Conservation (phyloP, 1,139 yeast species). For the Kazachstania sp. region DNA sequence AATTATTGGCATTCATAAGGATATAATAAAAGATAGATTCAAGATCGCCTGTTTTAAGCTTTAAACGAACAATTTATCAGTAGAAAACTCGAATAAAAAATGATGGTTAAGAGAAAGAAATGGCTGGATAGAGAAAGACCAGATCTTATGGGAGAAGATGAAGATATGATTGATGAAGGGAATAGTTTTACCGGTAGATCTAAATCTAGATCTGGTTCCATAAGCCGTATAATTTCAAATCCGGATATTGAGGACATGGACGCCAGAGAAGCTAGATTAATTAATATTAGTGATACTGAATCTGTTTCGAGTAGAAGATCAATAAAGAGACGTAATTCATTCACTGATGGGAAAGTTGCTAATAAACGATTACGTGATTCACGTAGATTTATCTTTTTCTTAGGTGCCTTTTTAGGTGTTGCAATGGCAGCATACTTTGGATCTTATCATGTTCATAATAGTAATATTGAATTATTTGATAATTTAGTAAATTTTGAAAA, state of each 20-base stretch:
- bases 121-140: constrained; percentile 4
- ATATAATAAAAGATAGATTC: no score
- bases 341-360: constrained; percentile 5
- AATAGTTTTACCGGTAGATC: background rate
- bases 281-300: constrained; percentile 1
- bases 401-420: constrained; percentile 68
- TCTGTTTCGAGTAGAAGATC: constrained; percentile 3
- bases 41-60: no score
- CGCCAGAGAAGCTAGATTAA: background rate
- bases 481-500: constrained; percentile 48
- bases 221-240: background rate
- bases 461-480: constrained; percentile 35
- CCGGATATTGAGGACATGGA: constrained; percentile 1
- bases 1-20: no score
- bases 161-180: background rate
- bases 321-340: background rate
- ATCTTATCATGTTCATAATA: constrained; percentile 22
- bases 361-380: constrained; percentile 29
- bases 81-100: background rate
- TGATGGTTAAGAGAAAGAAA: constrained; percentile 4
- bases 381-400: constrained; percentile 34
- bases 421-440: constrained; percentile 58
- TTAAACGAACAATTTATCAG: no score
- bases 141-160: background rate
- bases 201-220: background rate